phyloP scores from a whole-genome alignment of 768 basidiomycete genomes.

The Leucosporidium scottii region DNA sequence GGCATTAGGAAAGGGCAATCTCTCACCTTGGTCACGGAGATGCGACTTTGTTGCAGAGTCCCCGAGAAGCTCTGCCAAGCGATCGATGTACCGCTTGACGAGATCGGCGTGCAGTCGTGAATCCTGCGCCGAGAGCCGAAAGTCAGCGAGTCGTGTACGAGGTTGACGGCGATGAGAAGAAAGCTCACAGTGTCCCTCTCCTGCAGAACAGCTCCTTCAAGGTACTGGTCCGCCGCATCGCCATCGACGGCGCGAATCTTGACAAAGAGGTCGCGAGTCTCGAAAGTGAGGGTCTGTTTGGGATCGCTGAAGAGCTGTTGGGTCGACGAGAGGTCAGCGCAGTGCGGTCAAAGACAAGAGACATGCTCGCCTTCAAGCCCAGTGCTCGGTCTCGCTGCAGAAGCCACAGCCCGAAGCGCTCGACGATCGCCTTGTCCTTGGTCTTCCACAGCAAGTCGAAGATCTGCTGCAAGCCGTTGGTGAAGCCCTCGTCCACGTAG shows the following conservation, averaged over 20 bases:
- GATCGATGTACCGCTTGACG: constrained; percentile 28
- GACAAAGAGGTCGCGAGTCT: constrained; percentile 27
- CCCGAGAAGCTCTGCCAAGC: constrained; percentile 9
- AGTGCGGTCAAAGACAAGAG: neutral
- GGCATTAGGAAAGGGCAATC: neutral
- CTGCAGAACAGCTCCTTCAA: constrained; percentile 28
- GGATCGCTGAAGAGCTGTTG: constrained; percentile 31
- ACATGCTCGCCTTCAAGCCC: constrained; percentile 19
- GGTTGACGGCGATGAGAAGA: neutral
- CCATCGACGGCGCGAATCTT: constrained; percentile 20
- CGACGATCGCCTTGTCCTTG: constrained; percentile 18
- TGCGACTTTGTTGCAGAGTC: constrained; percentile 15
- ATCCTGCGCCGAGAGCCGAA: constrained; percentile 12
- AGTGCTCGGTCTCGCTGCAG: constrained; percentile 15
- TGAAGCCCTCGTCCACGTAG: constrained; percentile 7
- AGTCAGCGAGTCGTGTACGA: neutral
- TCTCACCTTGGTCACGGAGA: constrained; percentile 20
- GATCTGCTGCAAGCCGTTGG: constrained; percentile 13
- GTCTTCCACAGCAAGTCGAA: constrained; percentile 24
- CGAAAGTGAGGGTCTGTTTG: constrained; percentile 27
- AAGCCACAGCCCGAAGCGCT: constrained; percentile 33
- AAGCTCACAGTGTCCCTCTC: constrained; percentile 22
- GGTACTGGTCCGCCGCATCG: constrained; percentile 26
- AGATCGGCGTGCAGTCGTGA: constrained; percentile 27
- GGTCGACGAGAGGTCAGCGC: neutral